Conservation (phyloP, 768 basidiomycete species). For the Pleurotus ostreatus region DNA sequence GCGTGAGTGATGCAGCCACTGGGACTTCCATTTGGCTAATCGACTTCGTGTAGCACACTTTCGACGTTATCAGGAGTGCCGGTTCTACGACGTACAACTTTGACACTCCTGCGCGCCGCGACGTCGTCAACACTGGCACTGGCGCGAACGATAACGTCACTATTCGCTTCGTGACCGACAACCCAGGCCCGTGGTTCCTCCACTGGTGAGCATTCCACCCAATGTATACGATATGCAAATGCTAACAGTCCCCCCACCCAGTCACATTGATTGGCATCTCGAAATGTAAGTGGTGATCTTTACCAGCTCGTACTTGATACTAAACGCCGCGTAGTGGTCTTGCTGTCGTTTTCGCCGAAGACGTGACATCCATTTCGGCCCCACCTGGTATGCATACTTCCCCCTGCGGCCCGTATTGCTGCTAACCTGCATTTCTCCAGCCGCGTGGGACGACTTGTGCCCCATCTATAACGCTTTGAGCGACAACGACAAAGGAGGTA, state of each 20-base stretch:
- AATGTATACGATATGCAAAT: too few species aligned
- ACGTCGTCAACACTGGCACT: conserved; percentile 34
- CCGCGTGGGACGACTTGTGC: conserved; percentile 1
- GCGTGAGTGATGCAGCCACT: conserved; percentile 16
- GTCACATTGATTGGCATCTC: conserved; percentile 41
- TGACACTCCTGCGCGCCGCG: conserved; percentile 49
- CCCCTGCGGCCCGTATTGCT: neutral
- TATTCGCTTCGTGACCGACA: conserved; percentile 48
- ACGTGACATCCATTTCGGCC: conserved; percentile 9
- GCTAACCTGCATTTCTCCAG: neutral
- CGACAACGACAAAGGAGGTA: neutral
- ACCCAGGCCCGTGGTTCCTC: conserved; percentile 45
- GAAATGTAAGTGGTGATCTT: conserved; percentile 14
- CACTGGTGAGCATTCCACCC: conserved; percentile 25
- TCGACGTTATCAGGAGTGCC: conserved; percentile 41
- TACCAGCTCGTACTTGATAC: neutral
- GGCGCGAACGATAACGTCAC: conserved; percentile 29
- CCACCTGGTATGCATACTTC: neutral
- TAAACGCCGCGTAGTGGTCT: conserved; percentile 14
- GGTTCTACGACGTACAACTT: conserved; percentile 35
- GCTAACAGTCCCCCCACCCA: conserved; percentile 6
- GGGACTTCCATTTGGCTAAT: too few species aligned
- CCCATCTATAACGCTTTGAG: conserved; percentile 1
- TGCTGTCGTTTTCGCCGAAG: conserved; percentile 31
- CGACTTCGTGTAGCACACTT: conserved; percentile 29